Evolutionary conservation across 1,139 yeast species (phyloP), one percentile per base, ranked within the genome.

Genomic region (Candida gigantensis): DNA sequence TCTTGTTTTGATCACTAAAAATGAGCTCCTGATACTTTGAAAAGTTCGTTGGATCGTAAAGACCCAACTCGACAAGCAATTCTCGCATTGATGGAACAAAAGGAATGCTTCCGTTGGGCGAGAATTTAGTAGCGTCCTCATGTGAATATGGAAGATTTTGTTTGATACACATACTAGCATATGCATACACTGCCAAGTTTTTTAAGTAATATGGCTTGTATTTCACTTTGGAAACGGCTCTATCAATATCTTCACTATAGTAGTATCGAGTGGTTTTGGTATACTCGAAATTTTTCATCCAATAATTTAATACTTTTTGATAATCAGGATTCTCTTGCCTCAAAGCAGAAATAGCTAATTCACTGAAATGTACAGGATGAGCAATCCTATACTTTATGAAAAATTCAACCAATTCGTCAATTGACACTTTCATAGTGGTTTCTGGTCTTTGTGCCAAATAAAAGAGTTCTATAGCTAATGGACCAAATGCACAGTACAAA

Each of bases 131-230:
- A 8, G 64, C 62, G 34, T 64, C 61, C 7, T 50, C 47, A 11
- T 51, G 43, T 25, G 55, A 53, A 44, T 55, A 60, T 15, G 51
- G 44, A 16, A 50, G 46, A 4, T 51, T 50, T 12, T 58, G 58
- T 5, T 47, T 44, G 20, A 57, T 31, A 39, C 70, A 60, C 7
- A 59, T 58, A 39, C 58, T 58, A 24, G 61, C 64, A 43, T 60
- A 68, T 8, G 70, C 55, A 41, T 58, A 68, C 47, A 55, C 65
- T 3, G 59, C 66, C 42, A 69, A 44, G 47, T 60, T 57, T 29
- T 47, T 41, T 12, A 60, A 41, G 28, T 55, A 42, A 39, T 43
- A 46, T 11, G 42, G 45, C 21, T 44, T 42, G 44, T 39, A 50
- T 14, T 34, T 21, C 10, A 42, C 16, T 23, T 27, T 16, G 14